A percentile compares a stretch with the other conserved stretches of the same genome.
These are phyloP conservation scores for Neurospora sp. DNA, from an alignment of 495 filamentous ascomycete genomes.

Conservation along the genomic window DNA sequence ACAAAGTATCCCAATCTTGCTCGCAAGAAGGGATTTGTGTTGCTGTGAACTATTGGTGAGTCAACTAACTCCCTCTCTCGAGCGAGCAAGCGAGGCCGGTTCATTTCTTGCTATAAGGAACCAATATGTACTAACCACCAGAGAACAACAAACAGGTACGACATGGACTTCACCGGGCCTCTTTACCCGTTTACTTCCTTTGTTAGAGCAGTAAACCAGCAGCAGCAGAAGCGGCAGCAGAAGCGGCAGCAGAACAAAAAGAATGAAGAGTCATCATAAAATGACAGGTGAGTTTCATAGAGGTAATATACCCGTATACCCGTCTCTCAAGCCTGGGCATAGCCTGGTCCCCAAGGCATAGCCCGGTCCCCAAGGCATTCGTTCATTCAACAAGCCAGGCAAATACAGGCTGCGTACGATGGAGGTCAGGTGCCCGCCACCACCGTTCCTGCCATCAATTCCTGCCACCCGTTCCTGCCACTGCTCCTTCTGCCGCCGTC, in stretches of 20 bases:
- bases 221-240: neutral
- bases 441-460: too few species aligned
- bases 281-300: neutral
- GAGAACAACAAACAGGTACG: conserved; percentile 40
- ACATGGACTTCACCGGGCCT: conserved; percentile 55
- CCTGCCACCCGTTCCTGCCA: too few species aligned
- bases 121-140: neutral
- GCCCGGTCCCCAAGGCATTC: too few species aligned
- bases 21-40: conserved; percentile 55
- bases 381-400: too few species aligned
- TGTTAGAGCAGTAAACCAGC: conserved; percentile 27
- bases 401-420: too few species aligned
- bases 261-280: neutral
- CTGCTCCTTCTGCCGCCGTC: neutral
- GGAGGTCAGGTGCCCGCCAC: neutral
- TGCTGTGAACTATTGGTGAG: conserved; percentile 73
- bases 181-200: conserved; percentile 49
- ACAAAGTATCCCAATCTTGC: conserved; percentile 60
- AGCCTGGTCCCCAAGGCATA: too few species aligned
- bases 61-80: neutral
- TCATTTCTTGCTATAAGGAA: neutral
- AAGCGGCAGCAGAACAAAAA: neutral
- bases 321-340: neutral
- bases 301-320: neutral
- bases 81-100: too few species aligned